These are phyloP conservation scores for Capsella bursapastoris DNA, from an alignment of 345 rosid species.

Conservation along the genomic window DNA sequence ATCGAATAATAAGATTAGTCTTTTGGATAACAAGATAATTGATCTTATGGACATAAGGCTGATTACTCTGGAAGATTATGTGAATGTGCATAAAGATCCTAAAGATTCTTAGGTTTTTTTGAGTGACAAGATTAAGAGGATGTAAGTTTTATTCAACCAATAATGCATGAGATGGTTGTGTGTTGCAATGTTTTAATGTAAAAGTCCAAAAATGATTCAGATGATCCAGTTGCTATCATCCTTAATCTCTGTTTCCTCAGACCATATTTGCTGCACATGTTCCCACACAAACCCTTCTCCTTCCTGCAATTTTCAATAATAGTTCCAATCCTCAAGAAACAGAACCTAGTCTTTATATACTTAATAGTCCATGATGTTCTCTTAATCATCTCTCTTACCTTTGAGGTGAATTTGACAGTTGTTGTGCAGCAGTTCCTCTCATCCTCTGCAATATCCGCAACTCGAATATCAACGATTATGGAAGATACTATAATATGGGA, in stretches of 20 bases:
- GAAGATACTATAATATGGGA: not conserved
- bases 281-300: constrained; percentile 50
- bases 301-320: constrained; percentile 44
- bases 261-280: constrained; percentile 77
- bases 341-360: constrained; percentile 4
- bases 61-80: not conserved
- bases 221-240: constrained; percentile 56
- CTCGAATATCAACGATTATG: not conserved
- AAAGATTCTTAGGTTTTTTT: not conserved
- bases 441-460: constrained; percentile 51
- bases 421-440: constrained; percentile 63
- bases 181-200: constrained; percentile 1
- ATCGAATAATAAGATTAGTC: too few species aligned
- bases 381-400: constrained; percentile 52
- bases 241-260: constrained; percentile 53
- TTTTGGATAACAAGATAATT: not conserved
- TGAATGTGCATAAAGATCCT: not conserved
- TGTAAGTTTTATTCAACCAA: constrained; percentile 25
- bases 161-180: not conserved
- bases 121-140: not conserved
- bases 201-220: not conserved
- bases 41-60: not conserved
- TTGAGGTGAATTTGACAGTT: constrained; percentile 52
- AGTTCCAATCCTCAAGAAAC: constrained; percentile 27
- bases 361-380: not conserved